phyloP scores from a whole-genome alignment of 805 yeast genomes.

The Lipomyces kockii region DNA sequence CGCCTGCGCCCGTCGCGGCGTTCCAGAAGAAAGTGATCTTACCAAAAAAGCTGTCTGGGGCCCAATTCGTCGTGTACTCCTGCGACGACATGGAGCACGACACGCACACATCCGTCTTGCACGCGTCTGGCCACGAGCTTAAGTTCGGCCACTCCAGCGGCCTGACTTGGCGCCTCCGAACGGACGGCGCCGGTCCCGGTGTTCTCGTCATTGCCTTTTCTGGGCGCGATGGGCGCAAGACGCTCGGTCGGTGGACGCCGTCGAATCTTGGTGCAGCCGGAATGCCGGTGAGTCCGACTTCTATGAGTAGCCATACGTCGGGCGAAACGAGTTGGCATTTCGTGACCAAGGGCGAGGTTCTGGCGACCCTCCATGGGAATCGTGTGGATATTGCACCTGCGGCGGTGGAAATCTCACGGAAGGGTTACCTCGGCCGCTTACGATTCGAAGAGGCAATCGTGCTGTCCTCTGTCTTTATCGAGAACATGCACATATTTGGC shows the following conservation, averaged over 20 bases:
- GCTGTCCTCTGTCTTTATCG: constrained; percentile 22
- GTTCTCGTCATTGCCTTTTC: constrained; percentile 2
- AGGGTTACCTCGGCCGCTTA: constrained; percentile 20
- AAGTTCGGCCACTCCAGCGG: constrained; percentile 2
- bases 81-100: constrained; percentile 8
- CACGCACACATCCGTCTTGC: constrained; percentile 1
- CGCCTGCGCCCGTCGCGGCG: constrained; percentile 1
- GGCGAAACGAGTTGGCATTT: constrained; percentile 5
- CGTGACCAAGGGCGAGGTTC: constrained; percentile 1
- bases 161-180: constrained; percentile 2
- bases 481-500: constrained; percentile 13
- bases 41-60: constrained; percentile 67
- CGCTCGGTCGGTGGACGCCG: constrained; percentile 4
- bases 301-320: not conserved
- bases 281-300: not conserved
- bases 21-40: constrained; percentile 48
- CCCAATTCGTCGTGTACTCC: constrained; percentile 53
- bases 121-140: constrained; percentile 3
- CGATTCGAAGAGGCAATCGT: constrained; percentile 29
- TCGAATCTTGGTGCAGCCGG: not conserved
- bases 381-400: constrained; percentile 2
- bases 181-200: not conserved
- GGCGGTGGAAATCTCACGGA: constrained; percentile 5
- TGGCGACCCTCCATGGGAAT: constrained; percentile 12
- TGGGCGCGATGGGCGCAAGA: constrained; percentile 4